Base-by-base conservation (phyloP, 352 stramenopile genomes). In the Peronospora tabacina region DNA sequence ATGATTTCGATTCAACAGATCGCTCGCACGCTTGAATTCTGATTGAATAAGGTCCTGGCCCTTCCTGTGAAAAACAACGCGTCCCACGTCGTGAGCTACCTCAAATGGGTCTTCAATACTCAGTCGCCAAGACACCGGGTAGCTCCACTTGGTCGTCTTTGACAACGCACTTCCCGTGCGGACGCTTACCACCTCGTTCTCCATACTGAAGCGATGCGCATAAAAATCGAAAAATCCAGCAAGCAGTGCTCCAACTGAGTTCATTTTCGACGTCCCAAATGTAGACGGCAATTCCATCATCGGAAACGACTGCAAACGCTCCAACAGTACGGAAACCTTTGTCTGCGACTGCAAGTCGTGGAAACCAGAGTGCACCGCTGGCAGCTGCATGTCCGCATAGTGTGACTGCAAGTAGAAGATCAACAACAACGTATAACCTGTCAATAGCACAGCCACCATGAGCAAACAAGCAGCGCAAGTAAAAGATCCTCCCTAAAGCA, bases 141-240 rank as follows among this genome's bases (percentile, higher is more conserved):
- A 73, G 26, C 67, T 82, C 76, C 80, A 90, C 36, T 82, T 90
- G 11, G 72, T 77, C 30, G 68, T 71, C 53, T 88, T 89, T 1
- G 75, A 72, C 43, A 90, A 55, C 7, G 70, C 28, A 2, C 60
- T 60, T 9, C 77, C 92, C 12, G 72, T 76, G 8, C 95, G 82
- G 11, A 98, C 72, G 49, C 86, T 97, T 38, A 98, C 89, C 5
- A 98, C 91, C 16, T 94, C 66, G 38, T 94, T 75, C 38, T 96
- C 90, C 60, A 93, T 87, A 68, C 98, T 95, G 57, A 99, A 98
- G 33, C 97, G 77, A 38, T 75, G 89, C 3, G 89, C 85, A 66
- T 97, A 98, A 60, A 98, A 98, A 15, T 88, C 79, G 67, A 99
- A 99, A 74, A 99, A 99, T 0, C 86, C 91, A 16, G 85, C 73